Evolutionary conservation across 176 grass and related monocot genomes (phyloP).

Genomic region (Stipa capillata): DNA sequence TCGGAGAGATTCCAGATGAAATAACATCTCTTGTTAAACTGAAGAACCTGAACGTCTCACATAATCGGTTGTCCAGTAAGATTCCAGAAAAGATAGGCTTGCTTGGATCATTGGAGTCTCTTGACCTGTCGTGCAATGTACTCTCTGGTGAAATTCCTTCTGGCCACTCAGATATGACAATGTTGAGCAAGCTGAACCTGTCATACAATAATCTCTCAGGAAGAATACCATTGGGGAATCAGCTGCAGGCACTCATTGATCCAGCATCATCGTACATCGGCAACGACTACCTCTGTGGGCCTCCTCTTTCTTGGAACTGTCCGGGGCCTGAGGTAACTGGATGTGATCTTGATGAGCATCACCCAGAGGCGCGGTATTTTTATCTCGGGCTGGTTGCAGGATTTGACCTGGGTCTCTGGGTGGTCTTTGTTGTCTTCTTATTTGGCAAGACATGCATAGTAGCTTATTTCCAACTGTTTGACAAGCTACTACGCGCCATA

Average conservation of each 20-base stretch:
- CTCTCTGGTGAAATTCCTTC: constrained; percentile 18
- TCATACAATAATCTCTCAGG: constrained; percentile 33
- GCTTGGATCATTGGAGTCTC: background rate
- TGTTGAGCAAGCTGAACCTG: too few species aligned
- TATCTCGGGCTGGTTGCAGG: background rate
- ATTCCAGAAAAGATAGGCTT: constrained; percentile 19
- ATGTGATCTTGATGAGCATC: background rate
- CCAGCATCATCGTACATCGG: background rate
- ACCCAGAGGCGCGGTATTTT: background rate
- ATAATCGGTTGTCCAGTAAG: background rate
- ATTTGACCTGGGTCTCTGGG: constrained; percentile 14
- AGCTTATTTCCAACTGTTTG: background rate
- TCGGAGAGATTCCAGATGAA: constrained; percentile 9
- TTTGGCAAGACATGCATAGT: background rate
- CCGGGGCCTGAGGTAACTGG: background rate
- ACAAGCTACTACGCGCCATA: background rate
- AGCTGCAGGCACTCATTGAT: background rate
- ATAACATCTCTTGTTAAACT: background rate
- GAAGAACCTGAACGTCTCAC: constrained; percentile 9
- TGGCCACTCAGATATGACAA: too few species aligned
- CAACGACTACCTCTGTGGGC: constrained; percentile 17
- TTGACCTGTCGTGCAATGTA: constrained; percentile 24
- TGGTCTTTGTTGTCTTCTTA: background rate
- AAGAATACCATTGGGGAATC: constrained; percentile 6
- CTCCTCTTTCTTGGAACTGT: constrained; percentile 9